Conservation (phyloP, 352 stramenopile genomes). For the Phytophthora hybrid region DNA sequence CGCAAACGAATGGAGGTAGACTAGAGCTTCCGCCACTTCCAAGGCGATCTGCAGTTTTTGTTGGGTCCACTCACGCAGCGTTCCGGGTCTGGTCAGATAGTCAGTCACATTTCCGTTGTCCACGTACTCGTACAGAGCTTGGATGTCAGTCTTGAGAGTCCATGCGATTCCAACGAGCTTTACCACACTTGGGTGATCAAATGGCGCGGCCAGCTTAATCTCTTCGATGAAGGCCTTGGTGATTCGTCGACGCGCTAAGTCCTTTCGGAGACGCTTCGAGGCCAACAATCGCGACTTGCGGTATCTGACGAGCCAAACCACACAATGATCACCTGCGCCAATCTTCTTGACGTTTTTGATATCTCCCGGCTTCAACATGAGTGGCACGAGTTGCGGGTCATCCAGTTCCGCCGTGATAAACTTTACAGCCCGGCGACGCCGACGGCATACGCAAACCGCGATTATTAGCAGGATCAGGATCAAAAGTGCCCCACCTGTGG, state of each 20-base stretch:
- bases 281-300: constrained; percentile 44
- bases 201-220: constrained; percentile 56
- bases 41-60: constrained; percentile 49
- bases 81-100: constrained; percentile 38
- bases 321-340: constrained; percentile 32
- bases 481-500: constrained; percentile 11
- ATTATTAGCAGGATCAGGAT: constrained; percentile 19
- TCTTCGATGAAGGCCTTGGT: constrained; percentile 57
- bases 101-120: constrained; percentile 55
- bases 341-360: constrained; percentile 54
- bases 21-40: constrained; percentile 58
- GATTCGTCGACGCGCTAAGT: constrained; percentile 40
- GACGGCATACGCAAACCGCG: constrained; percentile 21
- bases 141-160: constrained; percentile 58
- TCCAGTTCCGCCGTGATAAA: constrained; percentile 43
- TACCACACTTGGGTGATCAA: constrained; percentile 64
- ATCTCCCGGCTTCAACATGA: constrained; percentile 53
- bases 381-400: constrained; percentile 43
- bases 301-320: constrained; percentile 56
- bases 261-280: constrained; percentile 53
- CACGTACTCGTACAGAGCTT: constrained; percentile 76
- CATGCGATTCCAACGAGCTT: constrained; percentile 63
- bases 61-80: constrained; percentile 43
- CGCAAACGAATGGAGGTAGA: constrained; percentile 65
- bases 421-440: constrained; percentile 29